phyloP scores from a whole-genome alignment of 140 eudicot species.

The Stevia rebaudiana region DNA sequence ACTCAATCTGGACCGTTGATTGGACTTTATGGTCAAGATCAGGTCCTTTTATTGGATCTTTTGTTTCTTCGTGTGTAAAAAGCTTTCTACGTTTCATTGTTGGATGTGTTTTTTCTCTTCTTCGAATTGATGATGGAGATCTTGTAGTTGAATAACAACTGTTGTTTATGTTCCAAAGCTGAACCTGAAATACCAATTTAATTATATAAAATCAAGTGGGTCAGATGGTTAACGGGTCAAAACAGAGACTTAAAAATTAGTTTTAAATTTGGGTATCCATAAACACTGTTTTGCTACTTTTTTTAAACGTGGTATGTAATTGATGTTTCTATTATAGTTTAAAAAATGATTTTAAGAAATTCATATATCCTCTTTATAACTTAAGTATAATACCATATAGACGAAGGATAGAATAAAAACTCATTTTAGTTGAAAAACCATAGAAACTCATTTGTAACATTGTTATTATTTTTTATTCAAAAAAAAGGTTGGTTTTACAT shows the following conservation, averaged over 20 bases:
- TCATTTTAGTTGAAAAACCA: no score
- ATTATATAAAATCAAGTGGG: background rate
- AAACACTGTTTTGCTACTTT: background rate
- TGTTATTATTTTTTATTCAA: no score
- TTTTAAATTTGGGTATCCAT: background rate
- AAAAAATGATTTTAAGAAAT: background rate
- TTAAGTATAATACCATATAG: background rate
- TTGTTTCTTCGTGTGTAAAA: conserved; percentile 27
- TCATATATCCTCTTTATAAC: background rate
- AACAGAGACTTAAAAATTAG: background rate
- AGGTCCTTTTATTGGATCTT: background rate
- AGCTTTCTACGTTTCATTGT: conserved; percentile 39
- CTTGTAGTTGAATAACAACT: conserved; percentile 58
- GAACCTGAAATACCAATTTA: conserved; percentile 37
- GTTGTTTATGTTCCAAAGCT: conserved; percentile 64
- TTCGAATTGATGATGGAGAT: conserved; percentile 59
- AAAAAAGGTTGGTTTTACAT: no score
- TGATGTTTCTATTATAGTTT: background rate
- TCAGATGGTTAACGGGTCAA: background rate
- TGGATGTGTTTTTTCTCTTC: conserved; percentile 54
- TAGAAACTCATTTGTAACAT: no score
- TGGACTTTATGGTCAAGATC: conserved; percentile 14
- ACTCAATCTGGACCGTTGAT: conserved; percentile 14
- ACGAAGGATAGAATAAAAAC: no score
- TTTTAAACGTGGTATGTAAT: background rate